Evolutionary conservation across 371 early-diverging fungal genomes (phyloP).

Genomic region (Mortierella sp.): DNA sequence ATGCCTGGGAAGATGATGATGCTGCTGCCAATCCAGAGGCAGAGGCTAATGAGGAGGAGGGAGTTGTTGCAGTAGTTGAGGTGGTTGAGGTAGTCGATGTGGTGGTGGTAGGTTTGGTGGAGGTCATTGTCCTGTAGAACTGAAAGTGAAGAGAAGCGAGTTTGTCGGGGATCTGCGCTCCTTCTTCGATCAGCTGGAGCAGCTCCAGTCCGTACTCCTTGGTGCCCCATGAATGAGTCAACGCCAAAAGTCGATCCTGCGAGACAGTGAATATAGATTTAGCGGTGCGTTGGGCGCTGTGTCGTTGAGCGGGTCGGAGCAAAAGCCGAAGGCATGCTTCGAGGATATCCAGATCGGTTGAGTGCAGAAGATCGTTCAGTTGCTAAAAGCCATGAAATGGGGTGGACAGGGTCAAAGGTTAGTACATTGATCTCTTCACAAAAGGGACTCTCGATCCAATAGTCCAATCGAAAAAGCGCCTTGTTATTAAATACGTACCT

Average conservation of each 20-base stretch:
- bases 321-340: conserved; percentile 79
- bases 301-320: conserved; percentile 86
- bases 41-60: conserved; percentile 1
- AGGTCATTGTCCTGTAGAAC: conserved; percentile 71
- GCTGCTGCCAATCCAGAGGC: not conserved
- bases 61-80: conserved; percentile 24
- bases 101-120: conserved; percentile 1
- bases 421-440: not conserved
- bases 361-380: conserved; percentile 75
- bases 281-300: conserved; percentile 77
- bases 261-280: conserved; percentile 73
- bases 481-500: conserved; percentile 67
- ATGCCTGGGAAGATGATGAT: conserved; percentile 2
- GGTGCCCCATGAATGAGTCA: conserved; percentile 72
- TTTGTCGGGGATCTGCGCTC: conserved; percentile 63
- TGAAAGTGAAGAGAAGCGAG: conserved; percentile 69
- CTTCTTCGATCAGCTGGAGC: conserved; percentile 59
- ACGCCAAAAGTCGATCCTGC: conserved; percentile 72
- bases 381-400: conserved; percentile 62
- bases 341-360: conserved; percentile 82
- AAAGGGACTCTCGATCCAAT: not conserved
- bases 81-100: not conserved
- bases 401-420: not conserved
- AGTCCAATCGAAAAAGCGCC: not conserved
- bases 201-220: conserved; percentile 62